Evolutionary conservation across 768 basidiomycete species (phyloP).

Genomic region (Daedaleopsis nitida): DNA sequence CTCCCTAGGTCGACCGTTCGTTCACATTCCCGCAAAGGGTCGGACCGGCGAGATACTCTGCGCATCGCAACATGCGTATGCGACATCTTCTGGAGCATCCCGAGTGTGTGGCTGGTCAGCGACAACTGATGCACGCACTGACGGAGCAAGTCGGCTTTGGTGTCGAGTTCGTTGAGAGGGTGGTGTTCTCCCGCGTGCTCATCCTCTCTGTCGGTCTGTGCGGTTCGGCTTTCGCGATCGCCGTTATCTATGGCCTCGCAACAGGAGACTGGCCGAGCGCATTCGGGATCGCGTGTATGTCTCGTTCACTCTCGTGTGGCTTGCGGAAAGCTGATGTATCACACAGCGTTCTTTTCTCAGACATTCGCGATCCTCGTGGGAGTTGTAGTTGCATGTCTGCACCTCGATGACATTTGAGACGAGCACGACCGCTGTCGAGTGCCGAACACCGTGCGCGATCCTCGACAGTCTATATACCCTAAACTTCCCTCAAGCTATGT

Average conservation of each 20-base stretch:
- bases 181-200: conserved; percentile 11
- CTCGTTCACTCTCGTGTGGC: not conserved
- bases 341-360: conserved; percentile 10
- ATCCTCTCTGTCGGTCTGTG: conserved; percentile 9
- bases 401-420: conserved; percentile 1
- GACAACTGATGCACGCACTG: conserved; percentile 15
- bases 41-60: conserved; percentile 1
- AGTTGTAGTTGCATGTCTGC: not conserved
- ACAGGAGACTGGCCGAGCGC: conserved; percentile 11
- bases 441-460: too few species aligned
- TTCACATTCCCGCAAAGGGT: conserved; percentile 11
- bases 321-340: not conserved
- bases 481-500: too few species aligned
- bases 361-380: conserved; percentile 1
- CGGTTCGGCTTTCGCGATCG: conserved; percentile 3
- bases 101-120: conserved; percentile 6
- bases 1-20: conserved; percentile 1
- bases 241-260: not conserved
- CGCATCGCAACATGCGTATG: conserved; percentile 12
- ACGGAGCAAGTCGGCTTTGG: conserved; percentile 8
- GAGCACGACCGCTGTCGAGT: too few species aligned
- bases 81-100: conserved; percentile 17
- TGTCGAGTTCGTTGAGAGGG: conserved; percentile 22
- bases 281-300: conserved; percentile 20
- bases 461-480: too few species aligned